Conservation (phyloP, 1,284 basidiomycete genomes). For the Leccinum pachyderme region DNA sequence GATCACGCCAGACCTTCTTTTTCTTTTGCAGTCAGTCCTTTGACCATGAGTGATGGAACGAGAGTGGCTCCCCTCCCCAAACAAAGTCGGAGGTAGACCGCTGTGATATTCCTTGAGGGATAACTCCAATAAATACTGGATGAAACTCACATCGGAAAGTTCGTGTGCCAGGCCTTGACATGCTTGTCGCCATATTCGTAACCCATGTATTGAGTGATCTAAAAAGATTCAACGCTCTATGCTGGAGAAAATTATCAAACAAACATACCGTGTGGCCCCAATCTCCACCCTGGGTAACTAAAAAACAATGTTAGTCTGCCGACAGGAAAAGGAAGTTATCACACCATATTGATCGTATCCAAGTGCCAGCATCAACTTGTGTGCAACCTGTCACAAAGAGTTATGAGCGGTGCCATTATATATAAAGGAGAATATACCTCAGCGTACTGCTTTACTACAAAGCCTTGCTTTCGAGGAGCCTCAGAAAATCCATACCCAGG, state of each 20-base stretch:
- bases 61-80: constrained; percentile 30
- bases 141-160: constrained; percentile 36
- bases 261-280: constrained; percentile 45
- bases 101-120: constrained; percentile 14
- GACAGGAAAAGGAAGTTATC: constrained; percentile 1
- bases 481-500: constrained; percentile 58
- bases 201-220: constrained; percentile 45
- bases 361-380: constrained; percentile 53
- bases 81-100: constrained; percentile 21
- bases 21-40: constrained; percentile 37
- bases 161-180: constrained; percentile 47
- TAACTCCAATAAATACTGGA: neutral
- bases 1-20: constrained; percentile 37
- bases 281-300: constrained; percentile 57
- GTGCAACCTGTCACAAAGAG: constrained; percentile 24
- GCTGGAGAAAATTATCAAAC: neutral
- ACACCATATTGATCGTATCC: constrained; percentile 54
- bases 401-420: neutral
- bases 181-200: constrained; percentile 40
- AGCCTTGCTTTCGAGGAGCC: constrained; percentile 39
- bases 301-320: neutral
- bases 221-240: neutral
- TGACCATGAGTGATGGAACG: constrained; percentile 26
- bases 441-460: constrained; percentile 37
- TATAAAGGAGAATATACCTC: constrained; percentile 32